Evolutionary conservation across 345 rosid species (phyloP).

Genomic region (Euphorbia peplus): DNA sequence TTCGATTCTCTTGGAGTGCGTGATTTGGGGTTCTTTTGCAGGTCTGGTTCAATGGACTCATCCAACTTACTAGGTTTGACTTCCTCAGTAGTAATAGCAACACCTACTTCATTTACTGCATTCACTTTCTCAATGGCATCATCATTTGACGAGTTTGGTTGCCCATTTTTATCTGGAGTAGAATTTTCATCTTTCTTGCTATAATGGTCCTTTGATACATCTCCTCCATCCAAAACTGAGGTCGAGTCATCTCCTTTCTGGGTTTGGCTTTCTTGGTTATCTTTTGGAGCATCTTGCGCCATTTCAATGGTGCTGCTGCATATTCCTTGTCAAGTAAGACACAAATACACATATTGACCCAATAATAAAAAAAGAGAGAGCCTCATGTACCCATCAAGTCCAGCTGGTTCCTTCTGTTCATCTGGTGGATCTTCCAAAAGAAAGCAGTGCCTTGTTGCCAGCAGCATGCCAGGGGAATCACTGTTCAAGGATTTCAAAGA

Average conservation of each 20-base stretch:
- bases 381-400: constrained; percentile 50
- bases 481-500: constrained; percentile 61
- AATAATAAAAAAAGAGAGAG: constrained; percentile 3
- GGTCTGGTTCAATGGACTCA: constrained; percentile 30
- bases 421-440: constrained; percentile 88
- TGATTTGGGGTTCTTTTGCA: constrained; percentile 25
- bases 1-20: constrained; percentile 24
- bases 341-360: constrained; percentile 20
- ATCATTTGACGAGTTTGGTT: constrained; percentile 29
- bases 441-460: constrained; percentile 85
- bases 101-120: constrained; percentile 21
- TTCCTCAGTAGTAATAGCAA: constrained; percentile 24
- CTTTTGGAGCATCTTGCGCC: constrained; percentile 37
- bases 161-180: constrained; percentile 43
- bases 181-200: constrained; percentile 37
- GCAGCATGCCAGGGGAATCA: constrained; percentile 57
- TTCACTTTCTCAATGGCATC: constrained; percentile 30
- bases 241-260: constrained; percentile 32
- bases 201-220: constrained; percentile 26
- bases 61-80: constrained; percentile 34
- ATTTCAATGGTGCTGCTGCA: constrained; percentile 46
- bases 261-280: constrained; percentile 32
- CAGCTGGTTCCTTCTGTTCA: constrained; percentile 45
- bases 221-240: constrained; percentile 30
- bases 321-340: constrained; percentile 34